Evolutionary conservation across 192 early-diverging fungal genomes (phyloP).

Genomic region (Chytriomyces hyalinus): DNA sequence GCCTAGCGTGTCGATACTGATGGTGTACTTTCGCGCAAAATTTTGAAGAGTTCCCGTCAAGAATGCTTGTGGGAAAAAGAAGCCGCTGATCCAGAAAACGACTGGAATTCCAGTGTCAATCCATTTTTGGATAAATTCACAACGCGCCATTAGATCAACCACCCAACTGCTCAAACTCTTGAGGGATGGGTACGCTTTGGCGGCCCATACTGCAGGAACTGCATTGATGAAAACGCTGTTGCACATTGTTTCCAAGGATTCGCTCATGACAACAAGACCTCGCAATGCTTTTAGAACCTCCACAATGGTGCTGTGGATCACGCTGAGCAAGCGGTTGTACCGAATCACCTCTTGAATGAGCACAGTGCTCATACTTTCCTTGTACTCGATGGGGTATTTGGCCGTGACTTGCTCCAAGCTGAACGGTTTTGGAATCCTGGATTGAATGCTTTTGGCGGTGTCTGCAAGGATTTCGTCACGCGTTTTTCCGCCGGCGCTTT

Average conservation of each 20-base stretch:
- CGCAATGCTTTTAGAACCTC: slow-evolving; percentile 61
- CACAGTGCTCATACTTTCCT: slow-evolving; percentile 65
- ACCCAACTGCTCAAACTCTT: slow-evolving; percentile 63
- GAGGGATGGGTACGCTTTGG: slow-evolving; percentile 64
- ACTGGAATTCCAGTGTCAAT: slow-evolving; percentile 60
- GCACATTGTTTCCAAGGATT: slow-evolving; percentile 59
- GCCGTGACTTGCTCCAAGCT: slow-evolving; percentile 47
- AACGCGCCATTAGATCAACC: slow-evolving; percentile 54
- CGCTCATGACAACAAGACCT: slow-evolving; percentile 64
- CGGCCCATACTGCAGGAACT: slow-evolving; percentile 56
- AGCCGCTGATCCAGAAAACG: slow-evolving; percentile 65
- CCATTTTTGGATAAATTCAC: slow-evolving; percentile 65
- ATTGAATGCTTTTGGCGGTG: slow-evolving; percentile 54
- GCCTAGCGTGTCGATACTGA: slow-evolving; percentile 60
- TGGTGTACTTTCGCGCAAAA: slow-evolving; percentile 64
- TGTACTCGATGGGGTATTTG: slow-evolving; percentile 65
- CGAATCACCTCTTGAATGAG: slow-evolving; percentile 64
- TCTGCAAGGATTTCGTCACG: slow-evolving; percentile 58
- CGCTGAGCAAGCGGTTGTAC: slow-evolving; percentile 57
- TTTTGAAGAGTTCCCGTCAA: slow-evolving; percentile 66
- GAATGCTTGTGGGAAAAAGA: slow-evolving; percentile 70
- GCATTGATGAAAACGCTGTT: slow-evolving; percentile 66
- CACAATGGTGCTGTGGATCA: slow-evolving; percentile 59
- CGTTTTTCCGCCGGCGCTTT: slow-evolving; percentile 53
- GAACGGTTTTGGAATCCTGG: slow-evolving; percentile 58